Conservation (phyloP, 164 flowering plant genomes). For the Magnolia changhungtana region DNA sequence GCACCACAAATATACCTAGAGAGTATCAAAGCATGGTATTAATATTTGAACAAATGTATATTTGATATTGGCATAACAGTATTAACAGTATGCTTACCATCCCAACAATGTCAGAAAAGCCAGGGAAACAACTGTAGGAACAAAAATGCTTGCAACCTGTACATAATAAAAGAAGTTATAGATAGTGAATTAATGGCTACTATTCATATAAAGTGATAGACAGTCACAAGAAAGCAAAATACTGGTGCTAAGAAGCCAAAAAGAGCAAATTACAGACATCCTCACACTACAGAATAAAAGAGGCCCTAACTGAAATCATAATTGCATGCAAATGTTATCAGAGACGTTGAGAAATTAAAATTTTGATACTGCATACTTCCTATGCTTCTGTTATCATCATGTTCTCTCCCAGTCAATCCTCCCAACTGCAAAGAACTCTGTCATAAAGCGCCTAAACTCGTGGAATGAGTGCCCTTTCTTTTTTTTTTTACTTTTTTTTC, state of each 20-base stretch:
- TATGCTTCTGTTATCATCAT: background rate
- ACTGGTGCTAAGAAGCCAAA: background rate
- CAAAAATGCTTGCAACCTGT: conserved; percentile 97
- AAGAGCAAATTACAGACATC: background rate
- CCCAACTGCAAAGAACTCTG: background rate
- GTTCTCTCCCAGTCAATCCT: background rate
- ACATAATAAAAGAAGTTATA: conserved; percentile 7
- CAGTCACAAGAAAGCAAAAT: too few species aligned
- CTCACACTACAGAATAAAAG: background rate
- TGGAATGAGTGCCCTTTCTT: background rate
- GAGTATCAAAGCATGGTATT: background rate
- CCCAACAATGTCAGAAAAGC: conserved; percentile 71
- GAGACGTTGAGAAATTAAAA: background rate
- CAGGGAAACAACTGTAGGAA: conserved; percentile 75
- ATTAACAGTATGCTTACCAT: conserved; percentile 54
- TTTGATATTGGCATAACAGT: background rate
- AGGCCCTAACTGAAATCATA: background rate
- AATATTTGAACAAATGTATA: conserved; percentile 7
- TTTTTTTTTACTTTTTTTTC: too few species aligned
- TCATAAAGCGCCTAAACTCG: background rate
- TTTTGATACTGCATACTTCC: background rate
- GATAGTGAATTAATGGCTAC: background rate
- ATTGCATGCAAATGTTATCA: background rate
- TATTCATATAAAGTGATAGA: background rate
- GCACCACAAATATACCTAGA: conserved; percentile 73